Evolutionary conservation across 768 basidiomycete species (phyloP).

Genomic region (Termitomyces sp.): DNA sequence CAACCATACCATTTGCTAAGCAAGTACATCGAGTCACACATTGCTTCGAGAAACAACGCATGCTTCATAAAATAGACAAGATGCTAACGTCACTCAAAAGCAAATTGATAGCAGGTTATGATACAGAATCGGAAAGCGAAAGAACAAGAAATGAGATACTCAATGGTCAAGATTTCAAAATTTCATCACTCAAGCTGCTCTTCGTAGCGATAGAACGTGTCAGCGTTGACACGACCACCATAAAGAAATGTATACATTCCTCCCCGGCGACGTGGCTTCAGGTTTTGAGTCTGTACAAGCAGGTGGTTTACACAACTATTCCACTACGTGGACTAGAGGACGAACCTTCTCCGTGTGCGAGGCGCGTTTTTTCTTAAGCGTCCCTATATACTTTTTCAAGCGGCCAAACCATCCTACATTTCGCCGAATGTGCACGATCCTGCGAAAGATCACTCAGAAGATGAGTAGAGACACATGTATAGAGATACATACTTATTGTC

Average conservation of each 20-base stretch:
- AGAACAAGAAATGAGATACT: no score
- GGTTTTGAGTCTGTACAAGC: neutral
- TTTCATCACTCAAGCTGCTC: neutral
- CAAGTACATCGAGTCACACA: no score
- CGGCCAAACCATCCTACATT: neutral
- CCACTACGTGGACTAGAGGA: neutral
- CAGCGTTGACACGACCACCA: neutral
- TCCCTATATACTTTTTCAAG: neutral
- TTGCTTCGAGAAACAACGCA: no score
- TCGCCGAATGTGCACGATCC: neutral
- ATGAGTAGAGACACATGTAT: neutral
- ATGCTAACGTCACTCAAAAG: no score
- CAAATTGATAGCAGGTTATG: no score
- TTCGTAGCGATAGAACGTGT: neutral
- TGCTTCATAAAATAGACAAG: no score
- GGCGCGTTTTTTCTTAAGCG: neutral
- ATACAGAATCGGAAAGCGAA: no score
- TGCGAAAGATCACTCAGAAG: neutral
- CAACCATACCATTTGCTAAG: no score
- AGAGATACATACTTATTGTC: neutral
- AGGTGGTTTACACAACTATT: neutral
- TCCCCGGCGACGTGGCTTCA: neutral
- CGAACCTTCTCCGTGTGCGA: neutral
- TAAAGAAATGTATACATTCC: neutral
- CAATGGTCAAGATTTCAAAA: neutral